Evolutionary conservation across 768 basidiomycete species (phyloP).

Genomic region (Panellus pusillus): DNA sequence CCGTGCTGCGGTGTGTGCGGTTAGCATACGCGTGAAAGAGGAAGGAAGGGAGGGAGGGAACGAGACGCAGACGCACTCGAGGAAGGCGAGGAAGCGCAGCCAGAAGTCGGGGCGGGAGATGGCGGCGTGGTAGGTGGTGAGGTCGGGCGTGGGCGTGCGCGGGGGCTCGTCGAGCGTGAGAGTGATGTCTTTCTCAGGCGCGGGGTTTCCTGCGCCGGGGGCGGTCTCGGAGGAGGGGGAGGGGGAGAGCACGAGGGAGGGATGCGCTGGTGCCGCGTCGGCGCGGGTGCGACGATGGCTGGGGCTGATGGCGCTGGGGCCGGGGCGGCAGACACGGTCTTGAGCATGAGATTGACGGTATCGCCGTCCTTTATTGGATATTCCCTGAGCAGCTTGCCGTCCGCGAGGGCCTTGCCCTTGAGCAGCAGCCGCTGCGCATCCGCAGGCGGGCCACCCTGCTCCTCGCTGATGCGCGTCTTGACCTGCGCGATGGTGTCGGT

Average conservation of each 20-base stretch:
- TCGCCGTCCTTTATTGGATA: constrained; percentile 82
- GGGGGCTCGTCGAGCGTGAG: constrained; percentile 60
- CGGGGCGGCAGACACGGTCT: constrained; percentile 50
- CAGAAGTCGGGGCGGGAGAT: constrained; percentile 83
- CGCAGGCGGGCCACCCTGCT: constrained; percentile 70
- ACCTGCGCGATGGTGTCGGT: constrained; percentile 84
- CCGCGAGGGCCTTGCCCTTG: constrained; percentile 92
- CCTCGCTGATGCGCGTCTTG: constrained; percentile 71
- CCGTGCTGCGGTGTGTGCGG: background rate
- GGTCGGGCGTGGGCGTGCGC: constrained; percentile 38
- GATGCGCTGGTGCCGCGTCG: constrained; percentile 58
- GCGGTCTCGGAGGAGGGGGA: constrained; percentile 55
- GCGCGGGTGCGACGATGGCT: constrained; percentile 25
- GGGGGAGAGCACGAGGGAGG: constrained; percentile 76
- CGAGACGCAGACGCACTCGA: constrained; percentile 49
- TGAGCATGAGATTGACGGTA: constrained; percentile 84
- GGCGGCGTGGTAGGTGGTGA: constrained; percentile 62
- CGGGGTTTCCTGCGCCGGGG: constrained; percentile 20
- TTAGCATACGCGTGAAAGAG: background rate
- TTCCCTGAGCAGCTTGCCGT: constrained; percentile 86
- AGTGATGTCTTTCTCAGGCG: constrained; percentile 60
- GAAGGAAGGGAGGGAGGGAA: background rate
- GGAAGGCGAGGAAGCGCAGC: constrained; percentile 64
- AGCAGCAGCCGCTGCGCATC: constrained; percentile 84
- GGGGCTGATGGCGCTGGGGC: constrained; percentile 22